Evolutionary conservation across 1,284 basidiomycete species (phyloP).

Genomic region (Marasmius sp.): DNA sequence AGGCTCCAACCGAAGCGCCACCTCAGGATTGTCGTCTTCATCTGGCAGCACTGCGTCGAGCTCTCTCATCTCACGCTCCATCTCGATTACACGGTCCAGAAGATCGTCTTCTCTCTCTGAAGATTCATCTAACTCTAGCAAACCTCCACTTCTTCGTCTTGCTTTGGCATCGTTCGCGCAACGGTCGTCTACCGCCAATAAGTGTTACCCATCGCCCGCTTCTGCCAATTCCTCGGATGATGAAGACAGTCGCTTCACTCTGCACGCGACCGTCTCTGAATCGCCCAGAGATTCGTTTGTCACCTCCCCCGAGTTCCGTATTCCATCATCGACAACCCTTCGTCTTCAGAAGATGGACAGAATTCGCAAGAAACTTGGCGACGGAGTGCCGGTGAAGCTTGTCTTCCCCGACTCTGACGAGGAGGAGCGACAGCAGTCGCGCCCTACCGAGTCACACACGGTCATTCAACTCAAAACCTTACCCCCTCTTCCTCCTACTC

Average conservation of each 20-base stretch:
- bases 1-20: conserved; percentile 3
- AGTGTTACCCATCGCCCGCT: background rate
- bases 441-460: background rate
- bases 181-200: background rate
- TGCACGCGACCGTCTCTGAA: background rate
- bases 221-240: background rate
- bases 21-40: background rate
- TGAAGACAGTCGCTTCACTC: conserved; percentile 10
- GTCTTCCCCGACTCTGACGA: conserved; percentile 45
- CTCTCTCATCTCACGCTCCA: conserved; percentile 3
- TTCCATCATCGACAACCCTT: conserved; percentile 37
- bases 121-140: conserved; percentile 4
- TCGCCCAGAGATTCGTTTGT: conserved; percentile 22
- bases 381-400: conserved; percentile 55
- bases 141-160: conserved; percentile 27
- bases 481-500: background rate
- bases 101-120: background rate
- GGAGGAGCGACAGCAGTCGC: background rate
- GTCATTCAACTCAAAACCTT: background rate
- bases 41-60: background rate
- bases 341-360: conserved; percentile 60
- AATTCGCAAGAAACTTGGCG: conserved; percentile 55
- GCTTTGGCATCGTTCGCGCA: conserved; percentile 1
- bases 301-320: conserved; percentile 34
- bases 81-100: background rate